Evolutionary conservation across 1,284 basidiomycete genomes (phyloP).

Genomic region (Somion occarium): DNA sequence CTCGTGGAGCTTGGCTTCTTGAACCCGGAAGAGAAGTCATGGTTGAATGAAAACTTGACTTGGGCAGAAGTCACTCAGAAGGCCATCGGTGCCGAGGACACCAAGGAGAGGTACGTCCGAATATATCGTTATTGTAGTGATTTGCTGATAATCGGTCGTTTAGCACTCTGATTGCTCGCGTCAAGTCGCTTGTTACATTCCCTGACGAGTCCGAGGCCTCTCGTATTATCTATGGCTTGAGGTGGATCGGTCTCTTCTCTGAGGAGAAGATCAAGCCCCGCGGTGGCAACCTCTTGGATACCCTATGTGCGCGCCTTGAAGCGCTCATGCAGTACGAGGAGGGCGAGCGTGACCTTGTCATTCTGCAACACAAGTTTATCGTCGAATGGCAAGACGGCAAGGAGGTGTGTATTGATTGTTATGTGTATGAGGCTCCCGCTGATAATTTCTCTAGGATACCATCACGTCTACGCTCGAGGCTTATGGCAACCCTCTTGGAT

Average conservation of each 20-base stretch:
- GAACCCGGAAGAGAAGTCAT: conserved; percentile 72
- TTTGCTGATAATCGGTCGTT: conserved; percentile 11
- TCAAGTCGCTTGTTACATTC: conserved; percentile 73
- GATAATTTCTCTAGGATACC: conserved; percentile 52
- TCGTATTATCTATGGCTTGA: conserved; percentile 83
- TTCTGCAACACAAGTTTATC: conserved; percentile 97
- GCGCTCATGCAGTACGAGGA: conserved; percentile 87
- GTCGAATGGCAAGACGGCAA: conserved; percentile 84
- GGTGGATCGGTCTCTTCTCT: conserved; percentile 94
- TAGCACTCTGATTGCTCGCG: conserved; percentile 64
- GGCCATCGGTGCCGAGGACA: conserved; percentile 69
- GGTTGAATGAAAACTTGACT: conserved; percentile 69
- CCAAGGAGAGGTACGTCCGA: conserved; percentile 61
- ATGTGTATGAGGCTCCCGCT: background rate
- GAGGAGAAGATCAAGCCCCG: conserved; percentile 60
- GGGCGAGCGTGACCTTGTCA: conserved; percentile 93
- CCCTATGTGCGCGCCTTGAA: conserved; percentile 90
- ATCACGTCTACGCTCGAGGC: conserved; percentile 91
- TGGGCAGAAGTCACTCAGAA: conserved; percentile 85
- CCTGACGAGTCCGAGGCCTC: conserved; percentile 61
- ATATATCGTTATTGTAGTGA: background rate
- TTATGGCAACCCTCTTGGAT: conserved; percentile 81
- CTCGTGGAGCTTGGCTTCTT: conserved; percentile 91
- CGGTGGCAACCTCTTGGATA: conserved; percentile 84
- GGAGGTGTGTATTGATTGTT: conserved; percentile 39